Evolutionary conservation across 73 alveolate genomes (phyloP).

Genomic region (Stentor roeselii): DNA sequence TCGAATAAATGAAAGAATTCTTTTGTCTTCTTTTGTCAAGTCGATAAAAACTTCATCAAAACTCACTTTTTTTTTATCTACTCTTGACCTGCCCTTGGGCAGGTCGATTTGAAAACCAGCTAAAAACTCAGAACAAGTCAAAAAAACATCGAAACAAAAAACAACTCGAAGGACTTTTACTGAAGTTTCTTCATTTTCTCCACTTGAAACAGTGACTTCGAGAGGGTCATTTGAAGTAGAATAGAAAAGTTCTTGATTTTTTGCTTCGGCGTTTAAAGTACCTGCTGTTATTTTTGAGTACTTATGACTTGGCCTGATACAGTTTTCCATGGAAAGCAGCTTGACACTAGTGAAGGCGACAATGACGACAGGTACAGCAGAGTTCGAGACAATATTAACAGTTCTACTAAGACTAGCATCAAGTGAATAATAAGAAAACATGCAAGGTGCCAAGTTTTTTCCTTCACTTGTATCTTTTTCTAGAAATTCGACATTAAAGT

Average conservation of each 20-base stretch:
- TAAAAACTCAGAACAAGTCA: not conserved
- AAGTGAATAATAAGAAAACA: conserved; percentile 12
- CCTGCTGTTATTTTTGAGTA: not conserved
- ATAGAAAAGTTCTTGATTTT: not conserved
- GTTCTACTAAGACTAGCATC: conserved; percentile 9
- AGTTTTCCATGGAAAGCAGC: not conserved
- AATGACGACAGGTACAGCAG: not conserved
- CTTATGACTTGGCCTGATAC: not conserved
- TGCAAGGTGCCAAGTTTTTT: not conserved
- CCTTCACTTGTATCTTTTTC: not conserved
- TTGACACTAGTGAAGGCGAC: not conserved
- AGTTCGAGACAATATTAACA: not conserved
- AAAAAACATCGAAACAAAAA: not conserved
- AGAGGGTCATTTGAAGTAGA: not conserved
- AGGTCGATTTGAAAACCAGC: not conserved
- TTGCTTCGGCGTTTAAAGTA: not conserved
- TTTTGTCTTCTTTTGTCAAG: not conserved
- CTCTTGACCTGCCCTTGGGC: not conserved
- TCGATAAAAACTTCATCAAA: not conserved
- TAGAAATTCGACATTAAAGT: not conserved
- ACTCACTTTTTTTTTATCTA: not conserved
- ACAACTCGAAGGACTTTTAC: not conserved
- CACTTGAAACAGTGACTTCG: not conserved
- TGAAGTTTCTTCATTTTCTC: not conserved
- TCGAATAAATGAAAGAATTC: not conserved